Evolutionary conservation across 75 land plant genomes (phyloP), one percentile per base, ranked within the genome.

Genomic region (Gnetum montanum): DNA sequence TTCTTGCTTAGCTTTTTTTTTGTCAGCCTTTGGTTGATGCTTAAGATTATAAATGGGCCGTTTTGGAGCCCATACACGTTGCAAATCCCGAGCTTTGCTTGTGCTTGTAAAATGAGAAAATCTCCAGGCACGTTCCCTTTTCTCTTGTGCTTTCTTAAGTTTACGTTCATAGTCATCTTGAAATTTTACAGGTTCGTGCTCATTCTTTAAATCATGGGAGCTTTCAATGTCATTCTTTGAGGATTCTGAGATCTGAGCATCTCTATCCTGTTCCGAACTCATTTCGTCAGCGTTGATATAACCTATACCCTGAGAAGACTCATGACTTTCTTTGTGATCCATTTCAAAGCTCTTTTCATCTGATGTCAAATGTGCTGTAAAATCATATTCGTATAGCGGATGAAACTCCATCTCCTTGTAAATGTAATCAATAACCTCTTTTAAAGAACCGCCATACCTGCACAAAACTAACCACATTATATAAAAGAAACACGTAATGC

Each of bases 51-150:
- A 23, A 25, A 54, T 66, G 3, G 48, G 38, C 24, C 73, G 81
- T 57, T 71, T 82, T 46, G 75, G 75, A 8, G 82, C 85, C 85
- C 85, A 82, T 15, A 85, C 81, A 31, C 77, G 58, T 44, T 74
- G 72, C 65, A 85, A 64, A 55, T 82, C 76, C 31, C 73, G 75
- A 43, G 44, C 28, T 68, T 66, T 63, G 41, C 74, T 85, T 16
- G 81, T 63, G 41, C 74, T 85, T 16, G 81, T 78, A 59, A 82
- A 81, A 43, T 66, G 70, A 30, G 65, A 47, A 50, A 77, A 73
- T 61, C 79, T 71, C 13, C 75, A 53, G 6, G 78, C 69, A 43
- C 71, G 69, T 18, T 85, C 73, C 72, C 89, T 77, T 54, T 66
- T 82, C 28, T 61, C 72, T 24, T 62, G 66, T 28, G 84, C 88